These are phyloP conservation scores for Allium cepa DNA, from an alignment of 106 monocot genomes.

Conservation along the genomic window DNA sequence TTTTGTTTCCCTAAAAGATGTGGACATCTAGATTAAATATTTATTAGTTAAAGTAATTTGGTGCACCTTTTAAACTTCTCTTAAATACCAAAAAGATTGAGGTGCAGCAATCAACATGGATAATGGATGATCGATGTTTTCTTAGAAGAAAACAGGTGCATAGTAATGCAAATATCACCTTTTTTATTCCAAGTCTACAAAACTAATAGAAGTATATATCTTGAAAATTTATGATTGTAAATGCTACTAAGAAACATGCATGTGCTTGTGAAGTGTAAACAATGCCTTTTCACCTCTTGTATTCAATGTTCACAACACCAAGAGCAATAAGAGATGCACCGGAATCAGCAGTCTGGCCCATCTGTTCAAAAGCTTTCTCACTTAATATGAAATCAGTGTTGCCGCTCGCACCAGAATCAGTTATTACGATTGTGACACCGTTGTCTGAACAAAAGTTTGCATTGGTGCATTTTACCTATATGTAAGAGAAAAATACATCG, in stretches of 20 bases:
- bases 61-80: neutral
- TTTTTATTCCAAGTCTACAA: no score
- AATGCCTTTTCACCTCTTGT: conserved; percentile 19
- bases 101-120: neutral
- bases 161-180: no score
- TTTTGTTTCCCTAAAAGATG: no score
- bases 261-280: no score
- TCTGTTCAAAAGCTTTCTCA: conserved; percentile 43
- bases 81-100: neutral
- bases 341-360: conserved; percentile 44
- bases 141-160: no score
- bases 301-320: conserved; percentile 38
- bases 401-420: conserved; percentile 50
- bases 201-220: no score
- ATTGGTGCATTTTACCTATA: conserved; percentile 49
- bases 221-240: no score
- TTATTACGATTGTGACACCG: conserved; percentile 48
- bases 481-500: neutral
- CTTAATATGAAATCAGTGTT: conserved; percentile 69
- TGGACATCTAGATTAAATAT: no score
- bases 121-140: no score
- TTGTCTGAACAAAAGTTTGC: conserved; percentile 35
- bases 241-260: no score
- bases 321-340: conserved; percentile 44
- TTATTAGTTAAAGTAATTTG: no score